Evolutionary conservation across 2,329 filamentous ascomycete species (phyloP), one percentile per base, ranked within the genome.

Genomic region (Colletotrichum sidae): DNA sequence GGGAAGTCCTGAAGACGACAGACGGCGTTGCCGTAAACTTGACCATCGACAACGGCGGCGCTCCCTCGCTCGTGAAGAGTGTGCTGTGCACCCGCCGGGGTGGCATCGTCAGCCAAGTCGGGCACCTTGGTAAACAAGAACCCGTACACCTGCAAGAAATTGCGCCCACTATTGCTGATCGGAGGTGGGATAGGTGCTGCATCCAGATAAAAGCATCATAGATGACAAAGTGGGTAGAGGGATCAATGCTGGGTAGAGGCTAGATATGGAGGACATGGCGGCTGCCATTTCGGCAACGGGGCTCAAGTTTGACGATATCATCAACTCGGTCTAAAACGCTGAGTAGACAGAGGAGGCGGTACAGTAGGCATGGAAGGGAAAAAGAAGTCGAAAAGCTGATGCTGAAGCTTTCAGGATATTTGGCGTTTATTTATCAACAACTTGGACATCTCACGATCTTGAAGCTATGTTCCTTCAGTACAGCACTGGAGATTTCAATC

Each of bases 351-450:
- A 79, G 7, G 78, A 80, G 55, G 80, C 80, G 0, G 68, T 82
- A 41, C 71, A 80, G 53, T 78, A 76, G 69, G 63, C 82, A 15
- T 81, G 77, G 76, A 71, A 79, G 80, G 79, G 0, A 77, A 73
- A 25, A n/a, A n/a, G 78, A 81, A 62, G 71, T 83, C 56, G 80
- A 79, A 12, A 82, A 82, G 70, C 67, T 81, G 51, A 75, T 81
- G 12, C 12, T 61, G 11, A 47, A 54, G 13, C n/a, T 60, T 9
- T 42, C 3, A 5, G 1, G 4, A 25, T 3, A 4, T 25, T 25
- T 4, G 25, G 25, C 25, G 25, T 25, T 25, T 4, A 5, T 25
- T 25, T 1, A 25, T 25, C 25, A 5, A 25, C 4, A 25, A 3
- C 25, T 25, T 25, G 25, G 4, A 25, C 25, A 25, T 25, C 4